Conservation (phyloP, 192 early-diverging fungal genomes). For the Umbelopsis ramanniana region DNA sequence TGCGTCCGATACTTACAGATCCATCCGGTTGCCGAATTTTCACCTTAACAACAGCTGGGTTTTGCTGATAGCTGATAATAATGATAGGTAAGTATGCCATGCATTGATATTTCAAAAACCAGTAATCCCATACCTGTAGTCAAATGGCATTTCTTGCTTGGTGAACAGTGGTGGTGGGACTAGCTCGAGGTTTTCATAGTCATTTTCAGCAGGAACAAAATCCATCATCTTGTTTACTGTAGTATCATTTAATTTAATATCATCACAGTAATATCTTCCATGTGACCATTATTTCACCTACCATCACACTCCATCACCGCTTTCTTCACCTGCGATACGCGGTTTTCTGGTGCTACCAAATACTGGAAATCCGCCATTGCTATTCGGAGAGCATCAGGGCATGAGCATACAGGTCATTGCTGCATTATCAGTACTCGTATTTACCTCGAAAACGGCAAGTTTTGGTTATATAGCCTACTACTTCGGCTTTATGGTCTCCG, state of each 20-base stretch:
- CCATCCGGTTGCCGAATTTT: conserved; percentile 46
- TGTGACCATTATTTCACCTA: conserved; percentile 23
- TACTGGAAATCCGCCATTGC: conserved; percentile 69
- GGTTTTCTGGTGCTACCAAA: conserved; percentile 48
- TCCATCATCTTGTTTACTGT: conserved; percentile 50
- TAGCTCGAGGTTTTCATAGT: conserved; percentile 41
- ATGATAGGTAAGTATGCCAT: neutral
- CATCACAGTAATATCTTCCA: neutral
- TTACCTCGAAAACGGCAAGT: conserved; percentile 69
- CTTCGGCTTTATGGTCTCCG: conserved; percentile 41
- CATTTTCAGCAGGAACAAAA: conserved; percentile 45
- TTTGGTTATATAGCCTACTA: conserved; percentile 58
- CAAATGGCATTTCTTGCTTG: conserved; percentile 50
- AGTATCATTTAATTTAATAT: neutral
- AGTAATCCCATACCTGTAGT: conserved; percentile 51
- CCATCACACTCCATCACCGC: conserved; percentile 51
- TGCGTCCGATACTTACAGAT: conserved; percentile 28
- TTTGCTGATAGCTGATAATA: conserved; percentile 53
- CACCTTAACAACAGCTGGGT: conserved; percentile 53
- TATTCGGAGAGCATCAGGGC: conserved; percentile 28
- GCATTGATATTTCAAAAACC: neutral
- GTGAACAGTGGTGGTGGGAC: conserved; percentile 67
- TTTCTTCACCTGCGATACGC: conserved; percentile 48
- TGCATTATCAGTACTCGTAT: neutral
- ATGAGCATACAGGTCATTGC: neutral